Percentiles rank a stretch among this genome's conserved stretches.
Conservation (phyloP, 2,329 filamentous ascomycete species). For the Camptophora hylomeconis region DNA sequence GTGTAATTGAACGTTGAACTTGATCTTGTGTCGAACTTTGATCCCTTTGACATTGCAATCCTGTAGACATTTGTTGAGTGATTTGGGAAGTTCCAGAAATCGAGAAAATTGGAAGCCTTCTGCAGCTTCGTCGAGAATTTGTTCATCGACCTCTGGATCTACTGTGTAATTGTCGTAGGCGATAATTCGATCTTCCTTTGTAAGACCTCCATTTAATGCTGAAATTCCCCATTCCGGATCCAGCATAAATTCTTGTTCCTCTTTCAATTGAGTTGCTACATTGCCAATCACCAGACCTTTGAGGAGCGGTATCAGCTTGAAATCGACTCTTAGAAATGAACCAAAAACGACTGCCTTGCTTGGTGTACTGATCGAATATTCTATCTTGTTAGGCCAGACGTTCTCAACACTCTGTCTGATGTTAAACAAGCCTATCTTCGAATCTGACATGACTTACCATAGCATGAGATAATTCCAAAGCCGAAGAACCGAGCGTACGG, state of each 20-base stretch:
- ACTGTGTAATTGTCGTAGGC: conserved; percentile 56
- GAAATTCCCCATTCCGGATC: conserved; percentile 30
- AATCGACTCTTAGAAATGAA: conserved; percentile 69
- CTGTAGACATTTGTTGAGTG: conserved; percentile 70
- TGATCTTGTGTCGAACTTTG: conserved; percentile 84
- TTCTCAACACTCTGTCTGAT: conserved; percentile 64
- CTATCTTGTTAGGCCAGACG: conserved; percentile 93
- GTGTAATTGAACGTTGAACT: conserved; percentile 77
- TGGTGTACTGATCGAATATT: conserved; percentile 86
- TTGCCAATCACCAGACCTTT: conserved; percentile 81
- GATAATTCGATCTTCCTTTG: conserved; percentile 51
- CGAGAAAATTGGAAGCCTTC: conserved; percentile 49
- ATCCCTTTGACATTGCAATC: conserved; percentile 81
- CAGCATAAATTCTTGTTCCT: conserved; percentile 56
- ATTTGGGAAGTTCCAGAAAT: conserved; percentile 60
- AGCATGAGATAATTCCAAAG: conserved; percentile 67
- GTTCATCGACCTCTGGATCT: conserved; percentile 48
- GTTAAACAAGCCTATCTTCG: conserved; percentile 1
- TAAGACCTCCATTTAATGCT: conserved; percentile 20
- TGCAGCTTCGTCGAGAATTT: conserved; percentile 43
- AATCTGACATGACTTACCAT: conserved; percentile 44
- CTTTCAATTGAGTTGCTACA: conserved; percentile 66
- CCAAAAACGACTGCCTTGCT: conserved; percentile 93
- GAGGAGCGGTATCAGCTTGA: conserved; percentile 73
- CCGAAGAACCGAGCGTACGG: conserved; percentile 61